Evolutionary conservation across 148 eudicot genomes (phyloP), one percentile per base, ranked within the genome.

Genomic region (Amaranthus palmeri): DNA sequence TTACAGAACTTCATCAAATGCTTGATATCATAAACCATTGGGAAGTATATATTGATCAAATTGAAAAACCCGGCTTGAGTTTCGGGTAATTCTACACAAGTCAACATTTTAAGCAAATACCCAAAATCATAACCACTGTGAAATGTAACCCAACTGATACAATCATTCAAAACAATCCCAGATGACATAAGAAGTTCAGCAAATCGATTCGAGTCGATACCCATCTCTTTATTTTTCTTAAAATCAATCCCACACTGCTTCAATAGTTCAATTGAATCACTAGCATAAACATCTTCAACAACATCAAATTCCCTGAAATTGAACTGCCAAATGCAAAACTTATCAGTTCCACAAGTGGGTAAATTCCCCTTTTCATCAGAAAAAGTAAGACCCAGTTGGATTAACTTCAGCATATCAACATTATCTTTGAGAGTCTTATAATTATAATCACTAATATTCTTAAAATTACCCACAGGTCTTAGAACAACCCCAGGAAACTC

Each of bases 111-210:
- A 2, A 82, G 80, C 82, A 82, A 68, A 63, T 82, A 82, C 70
- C 85, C 85, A 54, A 82, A 82, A 76, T 82, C 85, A 76, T 82
- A 82, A 47, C 82, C 85, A 76, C 85, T 82, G n/a, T 82, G 85
- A 45, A 82, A 82, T 13, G 85, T 82, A 46, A 82, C 82, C 85
- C 85, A 82, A 2, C 67, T 77, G 14, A 82, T 74, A 63, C 15
- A 6, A 69, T 76, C 82, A 82, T 82, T 82, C 76, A 82, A 45
- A 62, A 82, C 85, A 69, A 82, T 66, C 67, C 85, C 82, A 56
- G 85, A 82, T 8, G 82, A 82, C 85, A 82, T 82, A 43, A 82
- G 79, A 68, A 82, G 85, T 78, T 82, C 85, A 42, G 79, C 80
- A 66, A 82, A 82, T 14, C 85, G 77, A 61, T 65, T 82, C 12